Evolutionary conservation across 2,329 filamentous ascomycete genomes (phyloP).

Genomic region (Aspergillus alliaceus): DNA sequence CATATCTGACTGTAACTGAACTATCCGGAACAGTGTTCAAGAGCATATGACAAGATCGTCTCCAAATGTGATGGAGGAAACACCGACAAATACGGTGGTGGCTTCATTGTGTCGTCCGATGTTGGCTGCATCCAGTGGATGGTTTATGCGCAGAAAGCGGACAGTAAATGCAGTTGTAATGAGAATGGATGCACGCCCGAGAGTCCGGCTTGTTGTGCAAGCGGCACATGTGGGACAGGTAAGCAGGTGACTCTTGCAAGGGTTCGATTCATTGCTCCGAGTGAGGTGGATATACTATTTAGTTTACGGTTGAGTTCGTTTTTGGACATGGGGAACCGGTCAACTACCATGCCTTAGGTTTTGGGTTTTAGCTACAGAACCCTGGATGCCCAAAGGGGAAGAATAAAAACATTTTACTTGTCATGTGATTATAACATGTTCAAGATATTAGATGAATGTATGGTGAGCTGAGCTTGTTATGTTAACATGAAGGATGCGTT

Average conservation of each 20-base stretch:
- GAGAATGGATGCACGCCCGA: not conserved
- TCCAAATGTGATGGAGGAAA: not conserved
- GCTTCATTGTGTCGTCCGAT: not conserved
- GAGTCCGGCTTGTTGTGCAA: not conserved
- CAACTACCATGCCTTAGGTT: not conserved
- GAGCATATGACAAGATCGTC: not conserved
- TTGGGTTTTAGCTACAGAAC: not conserved
- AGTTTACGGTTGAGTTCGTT: not conserved
- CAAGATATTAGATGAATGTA: too few relatives aligned
- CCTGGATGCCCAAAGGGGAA: too few relatives aligned
- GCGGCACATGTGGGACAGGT: not conserved
- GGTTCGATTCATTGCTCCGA: not conserved
- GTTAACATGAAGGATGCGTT: too few relatives aligned
- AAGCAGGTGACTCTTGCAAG: not conserved
- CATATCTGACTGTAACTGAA: not conserved
- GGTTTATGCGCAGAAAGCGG: not conserved
- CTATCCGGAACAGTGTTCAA: not conserved
- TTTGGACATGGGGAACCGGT: not conserved
- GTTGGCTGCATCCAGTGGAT: not conserved
- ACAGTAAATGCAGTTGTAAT: not conserved
- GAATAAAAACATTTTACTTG: too few relatives aligned
- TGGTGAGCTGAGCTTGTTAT: too few relatives aligned
- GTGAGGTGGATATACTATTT: not conserved
- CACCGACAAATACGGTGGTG: not conserved
- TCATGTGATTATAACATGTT: too few relatives aligned